These are phyloP conservation scores for Boletus coccyginus DNA, from an alignment of 768 basidiomycete genomes.

Conservation along the genomic window DNA sequence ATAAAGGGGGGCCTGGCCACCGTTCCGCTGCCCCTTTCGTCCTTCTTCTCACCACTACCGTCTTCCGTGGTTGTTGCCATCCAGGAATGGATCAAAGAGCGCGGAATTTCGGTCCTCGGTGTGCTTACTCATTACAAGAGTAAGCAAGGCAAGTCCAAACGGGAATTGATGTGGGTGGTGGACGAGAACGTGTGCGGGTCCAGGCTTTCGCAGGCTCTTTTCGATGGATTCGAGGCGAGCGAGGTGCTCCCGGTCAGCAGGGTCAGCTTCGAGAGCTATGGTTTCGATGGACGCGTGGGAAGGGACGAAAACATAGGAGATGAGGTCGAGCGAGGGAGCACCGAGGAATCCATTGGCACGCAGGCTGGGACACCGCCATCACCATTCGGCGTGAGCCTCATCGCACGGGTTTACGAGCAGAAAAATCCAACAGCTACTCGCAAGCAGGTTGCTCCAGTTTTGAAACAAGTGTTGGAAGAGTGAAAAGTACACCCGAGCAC, in stretches of 20 bases:
- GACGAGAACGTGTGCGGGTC: constrained; percentile 33
- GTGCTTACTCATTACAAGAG: constrained; percentile 71
- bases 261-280: constrained; percentile 23
- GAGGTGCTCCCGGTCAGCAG: constrained; percentile 51
- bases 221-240: constrained; percentile 56
- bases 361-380: constrained; percentile 4
- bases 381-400: constrained; percentile 23
- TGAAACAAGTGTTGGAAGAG: constrained; percentile 59
- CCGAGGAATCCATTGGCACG: constrained; percentile 22
- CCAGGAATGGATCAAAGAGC: constrained; percentile 63
- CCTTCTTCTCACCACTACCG: constrained; percentile 34
- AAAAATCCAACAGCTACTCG: constrained; percentile 59
- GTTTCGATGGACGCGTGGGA: constrained; percentile 6
- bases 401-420: constrained; percentile 61
- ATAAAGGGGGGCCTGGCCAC: constrained; percentile 78
- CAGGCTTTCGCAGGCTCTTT: constrained; percentile 43
- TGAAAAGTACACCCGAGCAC: constrained; percentile 1
- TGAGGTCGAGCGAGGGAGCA: constrained; percentile 4
- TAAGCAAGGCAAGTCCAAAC: constrained; percentile 52
- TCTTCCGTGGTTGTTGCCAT: constrained; percentile 16
- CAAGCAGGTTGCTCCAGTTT: constrained; percentile 64
- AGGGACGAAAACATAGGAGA: constrained; percentile 12
- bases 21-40: constrained; percentile 66
- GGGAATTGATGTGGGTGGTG: constrained; percentile 70
- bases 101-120: constrained; percentile 65